Evolutionary conservation across 495 filamentous ascomycete genomes (phyloP).

Genomic region (Gamarada debralockiae): DNA sequence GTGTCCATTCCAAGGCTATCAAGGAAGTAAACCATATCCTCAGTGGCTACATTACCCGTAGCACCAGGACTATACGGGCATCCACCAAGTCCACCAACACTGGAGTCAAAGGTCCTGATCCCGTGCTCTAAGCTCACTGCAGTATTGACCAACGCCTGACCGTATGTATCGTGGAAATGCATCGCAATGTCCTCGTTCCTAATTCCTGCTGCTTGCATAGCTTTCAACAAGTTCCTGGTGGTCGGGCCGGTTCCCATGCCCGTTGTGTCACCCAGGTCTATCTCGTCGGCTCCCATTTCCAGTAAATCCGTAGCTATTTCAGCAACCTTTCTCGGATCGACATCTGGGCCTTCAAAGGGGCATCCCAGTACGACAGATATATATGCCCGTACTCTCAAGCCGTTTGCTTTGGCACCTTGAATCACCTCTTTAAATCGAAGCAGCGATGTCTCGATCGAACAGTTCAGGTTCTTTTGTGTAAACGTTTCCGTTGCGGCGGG

Average conservation of each 20-base stretch:
- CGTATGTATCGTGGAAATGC: conserved; percentile 98
- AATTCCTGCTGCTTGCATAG: conserved; percentile 72
- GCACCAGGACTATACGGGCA: conserved; percentile 93
- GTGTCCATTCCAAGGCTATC: conserved; percentile 85
- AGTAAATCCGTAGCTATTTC: conserved; percentile 77
- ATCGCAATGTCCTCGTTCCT: conserved; percentile 77
- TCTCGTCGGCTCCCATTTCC: conserved; percentile 95
- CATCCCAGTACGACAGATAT: conserved; percentile 93
- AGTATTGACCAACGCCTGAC: conserved; percentile 87
- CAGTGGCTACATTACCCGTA: conserved; percentile 91
- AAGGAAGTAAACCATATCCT: conserved; percentile 87
- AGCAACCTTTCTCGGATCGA: conserved; percentile 73
- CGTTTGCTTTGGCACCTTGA: conserved; percentile 60
- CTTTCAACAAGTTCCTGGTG: conserved; percentile 64
- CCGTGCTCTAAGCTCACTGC: conserved; percentile 84
- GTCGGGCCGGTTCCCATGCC: conserved; percentile 91
- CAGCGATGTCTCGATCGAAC: conserved; percentile 77
- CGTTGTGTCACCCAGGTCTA: conserved; percentile 91
- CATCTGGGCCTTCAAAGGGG: conserved; percentile 87
- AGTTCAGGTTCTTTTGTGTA: conserved; percentile 88
- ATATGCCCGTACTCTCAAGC: conserved; percentile 83
- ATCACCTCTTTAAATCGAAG: conserved; percentile 74
- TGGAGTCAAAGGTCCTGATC: conserved; percentile 83
- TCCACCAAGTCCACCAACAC: conserved; percentile 86
- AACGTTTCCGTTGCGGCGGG: conserved; percentile 90